Conservation (phyloP, 2,329 filamentous ascomycete species). For the Aureobasidium subglaciale region DNA sequence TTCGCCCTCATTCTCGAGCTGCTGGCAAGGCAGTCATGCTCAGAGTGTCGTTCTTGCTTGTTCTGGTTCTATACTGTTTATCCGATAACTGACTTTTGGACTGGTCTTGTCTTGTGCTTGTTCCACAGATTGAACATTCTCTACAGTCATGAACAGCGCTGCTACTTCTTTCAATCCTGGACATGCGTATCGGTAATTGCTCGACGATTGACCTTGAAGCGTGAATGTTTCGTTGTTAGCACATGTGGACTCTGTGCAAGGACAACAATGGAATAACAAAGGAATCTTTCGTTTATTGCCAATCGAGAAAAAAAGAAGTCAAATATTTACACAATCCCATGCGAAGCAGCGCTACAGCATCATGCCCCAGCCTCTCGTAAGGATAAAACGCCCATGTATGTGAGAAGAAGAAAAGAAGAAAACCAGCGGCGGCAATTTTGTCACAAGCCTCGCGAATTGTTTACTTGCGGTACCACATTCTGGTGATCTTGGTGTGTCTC, state of each 20-base stretch:
- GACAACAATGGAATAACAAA: background rate
- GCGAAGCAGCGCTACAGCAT: conserved; percentile 10
- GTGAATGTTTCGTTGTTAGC: too few species aligned
- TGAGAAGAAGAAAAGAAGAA: background rate
- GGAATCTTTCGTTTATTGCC: conserved; percentile 6
- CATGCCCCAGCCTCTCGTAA: conserved; percentile 6
- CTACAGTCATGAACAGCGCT: too few species aligned
- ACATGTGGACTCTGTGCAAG: background rate
- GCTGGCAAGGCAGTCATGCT: too few species aligned
- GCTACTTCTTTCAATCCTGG: too few species aligned
- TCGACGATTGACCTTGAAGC: too few species aligned
- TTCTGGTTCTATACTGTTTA: too few species aligned
- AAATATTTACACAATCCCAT: conserved; percentile 11
- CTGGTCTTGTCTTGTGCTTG: too few species aligned
- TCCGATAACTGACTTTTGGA: too few species aligned
- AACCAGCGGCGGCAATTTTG: background rate
- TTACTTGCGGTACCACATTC: conserved; percentile 50
- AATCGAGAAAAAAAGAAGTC: background rate
- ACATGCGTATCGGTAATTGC: too few species aligned
- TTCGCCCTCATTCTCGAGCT: too few species aligned
- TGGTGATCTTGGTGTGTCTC: conserved; percentile 47
- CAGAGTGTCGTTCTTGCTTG: too few species aligned
- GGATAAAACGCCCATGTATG: conserved; percentile 11
- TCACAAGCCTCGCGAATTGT: background rate
- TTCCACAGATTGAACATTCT: too few species aligned